These are phyloP conservation scores for Rachicladosporium sp. DNA, from an alignment of 2,329 filamentous ascomycete species.

Conservation along the genomic window DNA sequence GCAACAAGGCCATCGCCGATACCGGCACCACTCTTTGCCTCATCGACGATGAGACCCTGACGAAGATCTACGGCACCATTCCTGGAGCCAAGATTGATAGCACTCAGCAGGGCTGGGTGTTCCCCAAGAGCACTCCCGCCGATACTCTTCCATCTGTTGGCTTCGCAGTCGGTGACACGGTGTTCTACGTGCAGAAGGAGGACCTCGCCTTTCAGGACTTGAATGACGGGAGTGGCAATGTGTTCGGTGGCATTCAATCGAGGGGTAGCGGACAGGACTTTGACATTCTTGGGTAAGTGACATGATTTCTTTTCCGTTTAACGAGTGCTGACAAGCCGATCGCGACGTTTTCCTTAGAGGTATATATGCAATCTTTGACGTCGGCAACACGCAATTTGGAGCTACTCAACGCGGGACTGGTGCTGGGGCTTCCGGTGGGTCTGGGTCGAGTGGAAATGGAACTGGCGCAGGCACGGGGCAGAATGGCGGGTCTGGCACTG, in stretches of 20 bases:
- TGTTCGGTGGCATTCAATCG: slow-evolving; percentile 55
- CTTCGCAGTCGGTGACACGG: slow-evolving; percentile 50
- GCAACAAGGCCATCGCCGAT: slow-evolving; percentile 58
- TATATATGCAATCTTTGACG: slow-evolving; percentile 54
- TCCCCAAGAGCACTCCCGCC: slow-evolving; percentile 41
- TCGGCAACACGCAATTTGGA: slow-evolving; percentile 23
- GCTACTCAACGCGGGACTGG: slow-evolving; percentile 7
- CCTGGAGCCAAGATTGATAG: slow-evolving; percentile 41
- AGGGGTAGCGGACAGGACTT: slow-evolving; percentile 42
- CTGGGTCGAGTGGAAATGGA: neutral
- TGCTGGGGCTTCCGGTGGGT: neutral
- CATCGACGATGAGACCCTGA: slow-evolving; percentile 47
- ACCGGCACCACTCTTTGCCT: slow-evolving; percentile 59
- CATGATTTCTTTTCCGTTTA: too few relatives aligned
- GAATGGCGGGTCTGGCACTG: neutral
- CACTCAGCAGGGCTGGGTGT: slow-evolving; percentile 50
- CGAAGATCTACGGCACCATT: slow-evolving; percentile 53
- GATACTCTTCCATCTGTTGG: slow-evolving; percentile 48
- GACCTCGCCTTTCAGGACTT: slow-evolving; percentile 48
- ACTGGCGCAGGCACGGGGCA: neutral
- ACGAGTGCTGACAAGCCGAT: slow-evolving; percentile 18
- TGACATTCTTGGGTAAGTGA: slow-evolving; percentile 35
- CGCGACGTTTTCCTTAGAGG: slow-evolving; percentile 54
- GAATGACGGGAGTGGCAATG: slow-evolving; percentile 38
- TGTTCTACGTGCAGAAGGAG: slow-evolving; percentile 50